Evolutionary conservation across 805 yeast species (phyloP).

Genomic region (Candida awuae): DNA sequence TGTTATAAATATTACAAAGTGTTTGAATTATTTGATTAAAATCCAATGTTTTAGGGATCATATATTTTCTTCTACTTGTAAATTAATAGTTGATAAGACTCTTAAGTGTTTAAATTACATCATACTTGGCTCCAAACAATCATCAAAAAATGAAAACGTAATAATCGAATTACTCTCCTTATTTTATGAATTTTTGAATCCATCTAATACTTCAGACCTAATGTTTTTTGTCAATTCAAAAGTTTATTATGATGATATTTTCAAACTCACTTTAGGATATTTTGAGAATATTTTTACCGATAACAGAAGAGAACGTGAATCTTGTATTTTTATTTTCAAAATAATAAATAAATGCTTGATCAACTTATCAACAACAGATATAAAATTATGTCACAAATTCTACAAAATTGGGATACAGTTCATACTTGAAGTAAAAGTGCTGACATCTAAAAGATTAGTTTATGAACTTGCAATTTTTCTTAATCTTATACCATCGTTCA

Average conservation of each 20-base stretch:
- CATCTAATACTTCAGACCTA: constrained; percentile 12
- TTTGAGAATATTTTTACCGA: constrained; percentile 12
- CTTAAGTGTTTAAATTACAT: constrained; percentile 16
- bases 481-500: constrained; percentile 36
- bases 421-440: constrained; percentile 29
- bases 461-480: constrained; percentile 39
- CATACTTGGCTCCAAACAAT: constrained; percentile 1
- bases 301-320: constrained; percentile 20
- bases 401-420: constrained; percentile 33
- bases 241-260: constrained; percentile 13
- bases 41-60: constrained; percentile 23
- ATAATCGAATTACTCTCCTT: constrained; percentile 17
- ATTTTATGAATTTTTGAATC: constrained; percentile 16
- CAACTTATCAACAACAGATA: constrained; percentile 34
- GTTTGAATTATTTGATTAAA: constrained; percentile 22
- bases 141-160: constrained; percentile 16
- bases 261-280: constrained; percentile 13
- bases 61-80: constrained; percentile 15
- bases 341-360: constrained; percentile 40
- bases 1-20: constrained; percentile 24
- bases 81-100: constrained; percentile 11
- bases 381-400: constrained; percentile 31
- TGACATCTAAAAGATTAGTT: constrained; percentile 36
- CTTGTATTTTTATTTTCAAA: constrained; percentile 29
- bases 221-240: constrained; percentile 1